Evolutionary conservation across 2,329 filamentous ascomycete species (phyloP), one percentile per base, ranked within the genome.

Genomic region (Didymella pinodella): DNA sequence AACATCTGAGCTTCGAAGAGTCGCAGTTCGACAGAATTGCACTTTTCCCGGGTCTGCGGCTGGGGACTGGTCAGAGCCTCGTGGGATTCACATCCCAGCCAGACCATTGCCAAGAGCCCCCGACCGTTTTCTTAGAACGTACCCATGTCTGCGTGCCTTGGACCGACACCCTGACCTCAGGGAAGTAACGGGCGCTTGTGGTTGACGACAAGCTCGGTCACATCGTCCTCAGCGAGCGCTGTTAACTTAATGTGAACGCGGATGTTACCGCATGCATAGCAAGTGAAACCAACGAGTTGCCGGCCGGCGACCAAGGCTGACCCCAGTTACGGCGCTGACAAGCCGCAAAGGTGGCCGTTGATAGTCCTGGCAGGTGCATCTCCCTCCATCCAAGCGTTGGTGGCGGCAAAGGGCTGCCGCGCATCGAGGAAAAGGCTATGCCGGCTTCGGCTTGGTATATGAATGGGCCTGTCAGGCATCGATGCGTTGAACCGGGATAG

Each of bases 41-140:
- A 65, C 63, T 68, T 71, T 74, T 71, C 66, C 74, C 74, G 71
- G 72, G 58, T 74, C 61, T 71, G 69, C 70, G 73, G 72, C 73
- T 73, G 69, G 66, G 68, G 62, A 72, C 62, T 72, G 72, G 72
- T 71, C 68, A 68, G 71, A 74, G 74, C 74, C 70, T 74, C 67
- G 72, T 71, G 73, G 75, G 74, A 77, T 77, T 61, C 49, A 16
- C 36, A 69, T 65, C 74, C 74, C 67, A 64, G 73, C 51, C 56
- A 62, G 59, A 66, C 61, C 65, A 66, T 64, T 66, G 66, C 70
- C 72, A 75, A 71, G 72, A 67, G 73, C 64, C 67, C 67, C 66
- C 69, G 73, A 71, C 73, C 71, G 73, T 76, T 76, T 53, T 45
- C 63, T 62, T 77, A 75, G 65, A 62, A 68, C 61, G 57, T 64